phyloP scores from a whole-genome alignment of 176 grass and related monocot genomes.

The Phoenix dactylifera region DNA sequence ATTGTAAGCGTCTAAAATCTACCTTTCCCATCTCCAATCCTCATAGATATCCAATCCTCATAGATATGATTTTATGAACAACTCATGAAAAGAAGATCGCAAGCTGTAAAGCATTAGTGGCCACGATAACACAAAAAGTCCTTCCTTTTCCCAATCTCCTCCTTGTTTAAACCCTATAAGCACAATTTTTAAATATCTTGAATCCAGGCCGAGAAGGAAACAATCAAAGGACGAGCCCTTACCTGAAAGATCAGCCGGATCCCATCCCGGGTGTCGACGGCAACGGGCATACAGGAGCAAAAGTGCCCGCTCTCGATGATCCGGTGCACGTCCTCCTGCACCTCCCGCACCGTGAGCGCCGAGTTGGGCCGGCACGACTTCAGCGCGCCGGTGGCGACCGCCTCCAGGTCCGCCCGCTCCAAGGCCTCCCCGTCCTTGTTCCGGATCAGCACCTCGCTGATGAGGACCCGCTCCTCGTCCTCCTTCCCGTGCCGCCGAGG shows the following conservation, averaged over 20 bases:
- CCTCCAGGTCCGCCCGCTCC: conserved; percentile 74
- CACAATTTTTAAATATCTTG: no score
- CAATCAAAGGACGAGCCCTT: not conserved
- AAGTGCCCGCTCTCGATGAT: conserved; percentile 79
- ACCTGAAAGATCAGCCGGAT: conserved; percentile 90
- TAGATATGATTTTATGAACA: no score
- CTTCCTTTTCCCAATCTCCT: no score
- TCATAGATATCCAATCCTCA: no score
- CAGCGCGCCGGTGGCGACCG: conserved; percentile 38
- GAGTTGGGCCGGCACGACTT: conserved; percentile 78
- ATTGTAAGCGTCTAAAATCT: no score
- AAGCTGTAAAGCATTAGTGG: not conserved
- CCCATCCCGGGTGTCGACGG: conserved; percentile 79
- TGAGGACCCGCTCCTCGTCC: conserved; percentile 66
- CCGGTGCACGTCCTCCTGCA: conserved; percentile 87
- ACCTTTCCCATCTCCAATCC: no score
- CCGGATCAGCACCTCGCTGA: conserved; percentile 76
- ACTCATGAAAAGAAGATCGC: no score
- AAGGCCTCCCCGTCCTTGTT: conserved; percentile 79
- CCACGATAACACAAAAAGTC: not conserved
- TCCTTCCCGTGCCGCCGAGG: conserved; percentile 36
- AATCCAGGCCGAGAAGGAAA: not conserved
- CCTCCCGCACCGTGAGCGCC: conserved; percentile 81
- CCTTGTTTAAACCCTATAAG: no score
- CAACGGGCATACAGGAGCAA: conserved; percentile 77